These are phyloP conservation scores for Suillus hirtellus DNA, from an alignment of 768 basidiomycete genomes.

Conservation along the genomic window DNA sequence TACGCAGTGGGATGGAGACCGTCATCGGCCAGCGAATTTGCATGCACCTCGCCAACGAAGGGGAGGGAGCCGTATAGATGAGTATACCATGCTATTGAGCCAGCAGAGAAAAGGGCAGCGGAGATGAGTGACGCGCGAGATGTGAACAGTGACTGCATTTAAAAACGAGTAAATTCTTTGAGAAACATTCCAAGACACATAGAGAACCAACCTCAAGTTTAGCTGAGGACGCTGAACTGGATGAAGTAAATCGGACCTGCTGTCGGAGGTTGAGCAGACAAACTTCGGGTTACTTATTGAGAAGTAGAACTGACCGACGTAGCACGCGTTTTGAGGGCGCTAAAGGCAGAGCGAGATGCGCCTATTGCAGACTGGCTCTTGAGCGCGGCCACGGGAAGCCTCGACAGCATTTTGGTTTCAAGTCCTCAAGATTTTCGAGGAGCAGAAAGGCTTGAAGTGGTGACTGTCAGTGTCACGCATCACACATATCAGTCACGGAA, in stretches of 20 bases:
- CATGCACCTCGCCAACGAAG: slow-evolving; percentile 89
- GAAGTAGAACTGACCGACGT: slow-evolving; percentile 45
- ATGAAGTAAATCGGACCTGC: slow-evolving; percentile 74
- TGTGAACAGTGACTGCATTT: slow-evolving; percentile 56
- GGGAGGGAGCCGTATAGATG: slow-evolving; percentile 89
- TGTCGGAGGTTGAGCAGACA: slow-evolving; percentile 24
- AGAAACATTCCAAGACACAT: background rate
- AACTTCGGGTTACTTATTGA: slow-evolving; percentile 15
- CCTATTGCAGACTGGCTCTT: slow-evolving; percentile 53
- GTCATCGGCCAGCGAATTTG: slow-evolving; percentile 89
- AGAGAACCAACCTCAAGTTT: slow-evolving; percentile 62
- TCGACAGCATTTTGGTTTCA: slow-evolving; percentile 73
- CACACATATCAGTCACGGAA: slow-evolving; percentile 41
- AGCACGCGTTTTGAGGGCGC: slow-evolving; percentile 45
- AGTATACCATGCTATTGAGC: slow-evolving; percentile 96
- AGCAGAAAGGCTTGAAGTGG: slow-evolving; percentile 34
- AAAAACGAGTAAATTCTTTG: slow-evolving; percentile 5
- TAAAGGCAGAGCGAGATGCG: slow-evolving; percentile 44
- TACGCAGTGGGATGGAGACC: slow-evolving; percentile 86
- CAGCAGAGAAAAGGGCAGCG: slow-evolving; percentile 74
- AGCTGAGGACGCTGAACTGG: slow-evolving; percentile 53
- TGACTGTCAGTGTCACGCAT: slow-evolving; percentile 44
- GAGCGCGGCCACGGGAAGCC: slow-evolving; percentile 75
- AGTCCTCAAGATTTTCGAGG: slow-evolving; percentile 42
- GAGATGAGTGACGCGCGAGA: slow-evolving; percentile 78